A percentile compares a stretch with the other conserved stretches of the same genome.
phyloP scores from a whole-genome alignment of 768 basidiomycete genomes.

The Trametopsis cervina region DNA sequence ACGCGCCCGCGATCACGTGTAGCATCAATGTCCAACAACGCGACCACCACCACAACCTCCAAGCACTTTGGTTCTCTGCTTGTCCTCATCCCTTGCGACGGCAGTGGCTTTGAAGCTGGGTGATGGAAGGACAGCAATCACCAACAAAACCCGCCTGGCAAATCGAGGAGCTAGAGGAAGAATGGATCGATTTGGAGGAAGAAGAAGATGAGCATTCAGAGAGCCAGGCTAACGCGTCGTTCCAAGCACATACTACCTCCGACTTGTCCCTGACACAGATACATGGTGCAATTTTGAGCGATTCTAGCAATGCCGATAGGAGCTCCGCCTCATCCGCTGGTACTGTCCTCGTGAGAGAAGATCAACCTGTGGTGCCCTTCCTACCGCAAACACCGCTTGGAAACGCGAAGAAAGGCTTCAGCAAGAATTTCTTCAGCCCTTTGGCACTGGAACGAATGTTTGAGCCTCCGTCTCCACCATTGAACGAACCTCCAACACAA shows the following conservation, averaged over 20 bases:
- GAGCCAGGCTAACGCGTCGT: slow-evolving; percentile 15
- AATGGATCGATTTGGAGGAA: slow-evolving; percentile 64
- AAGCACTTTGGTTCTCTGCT: not conserved
- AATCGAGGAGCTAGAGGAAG: slow-evolving; percentile 85
- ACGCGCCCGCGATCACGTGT: slow-evolving; percentile 11
- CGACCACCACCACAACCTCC: slow-evolving; percentile 8
- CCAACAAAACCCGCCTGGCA: slow-evolving; percentile 62
- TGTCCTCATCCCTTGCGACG: not conserved
- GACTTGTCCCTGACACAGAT: slow-evolving; percentile 35
- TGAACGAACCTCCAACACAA: slow-evolving; percentile 16
- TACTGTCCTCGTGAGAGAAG: slow-evolving; percentile 73
- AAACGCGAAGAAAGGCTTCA: slow-evolving; percentile 45
- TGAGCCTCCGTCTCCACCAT: slow-evolving; percentile 83
- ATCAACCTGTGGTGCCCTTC: slow-evolving; percentile 46
- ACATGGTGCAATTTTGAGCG: slow-evolving; percentile 41
- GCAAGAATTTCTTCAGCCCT: slow-evolving; percentile 86
- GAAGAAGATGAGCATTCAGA: slow-evolving; percentile 28
- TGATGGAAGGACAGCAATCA: slow-evolving; percentile 5
- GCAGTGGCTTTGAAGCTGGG: not conserved
- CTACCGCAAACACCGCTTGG: slow-evolving; percentile 64
- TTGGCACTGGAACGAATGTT: slow-evolving; percentile 88
- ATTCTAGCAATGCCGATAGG: slow-evolving; percentile 20
- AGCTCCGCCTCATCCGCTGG: slow-evolving; percentile 34
- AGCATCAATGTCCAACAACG: slow-evolving; percentile 10
- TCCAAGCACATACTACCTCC: slow-evolving; percentile 17